These are phyloP conservation scores for Diplodia sapinea DNA, from an alignment of 2,329 filamentous ascomycete genomes.

Conservation along the genomic window DNA sequence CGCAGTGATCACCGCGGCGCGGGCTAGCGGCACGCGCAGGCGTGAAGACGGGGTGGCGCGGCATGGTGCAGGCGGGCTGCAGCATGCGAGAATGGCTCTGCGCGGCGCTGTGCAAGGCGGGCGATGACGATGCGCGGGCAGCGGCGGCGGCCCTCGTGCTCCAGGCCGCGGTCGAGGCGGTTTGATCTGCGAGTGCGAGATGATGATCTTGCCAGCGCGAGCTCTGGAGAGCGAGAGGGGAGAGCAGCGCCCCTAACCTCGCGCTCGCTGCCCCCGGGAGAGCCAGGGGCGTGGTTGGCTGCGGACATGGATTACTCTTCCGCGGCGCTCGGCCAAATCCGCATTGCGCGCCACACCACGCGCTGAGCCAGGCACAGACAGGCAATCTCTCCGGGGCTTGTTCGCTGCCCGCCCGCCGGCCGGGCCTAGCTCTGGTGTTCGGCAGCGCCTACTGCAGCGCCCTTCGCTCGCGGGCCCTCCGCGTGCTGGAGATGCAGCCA, in stretches of 20 bases:
- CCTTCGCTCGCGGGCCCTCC: background rate
- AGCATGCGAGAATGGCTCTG: constrained; percentile 13
- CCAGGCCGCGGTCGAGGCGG: constrained; percentile 5
- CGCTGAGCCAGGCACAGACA: constrained; percentile 23
- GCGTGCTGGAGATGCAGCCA: background rate
- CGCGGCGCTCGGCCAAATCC: constrained; percentile 2
- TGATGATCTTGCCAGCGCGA: constrained; percentile 10
- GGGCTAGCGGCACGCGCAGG: constrained; percentile 9
- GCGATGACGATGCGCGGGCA: constrained; percentile 6
- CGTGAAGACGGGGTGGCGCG: constrained; percentile 20
- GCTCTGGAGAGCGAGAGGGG: background rate
- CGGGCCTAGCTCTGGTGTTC: background rate
- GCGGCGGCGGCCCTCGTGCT: background rate
- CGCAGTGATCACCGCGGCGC: constrained; percentile 12
- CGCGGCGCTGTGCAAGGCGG: constrained; percentile 4
- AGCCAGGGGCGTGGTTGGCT: constrained; percentile 1
- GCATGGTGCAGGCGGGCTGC: constrained; percentile 20
- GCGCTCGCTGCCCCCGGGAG: background rate
- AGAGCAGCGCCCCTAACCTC: background rate
- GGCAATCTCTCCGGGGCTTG: constrained; percentile 15
- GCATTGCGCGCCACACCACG: constrained; percentile 9
- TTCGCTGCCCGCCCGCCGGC: constrained; percentile 15
- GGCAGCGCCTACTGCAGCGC: constrained; percentile 19
- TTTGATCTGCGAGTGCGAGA: constrained; percentile 25
- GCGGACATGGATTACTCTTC: background rate